Evolutionary conservation across 805 yeast species (phyloP), one percentile per base, ranked within the genome.

Genomic region (Metschnikowia shivogae): DNA sequence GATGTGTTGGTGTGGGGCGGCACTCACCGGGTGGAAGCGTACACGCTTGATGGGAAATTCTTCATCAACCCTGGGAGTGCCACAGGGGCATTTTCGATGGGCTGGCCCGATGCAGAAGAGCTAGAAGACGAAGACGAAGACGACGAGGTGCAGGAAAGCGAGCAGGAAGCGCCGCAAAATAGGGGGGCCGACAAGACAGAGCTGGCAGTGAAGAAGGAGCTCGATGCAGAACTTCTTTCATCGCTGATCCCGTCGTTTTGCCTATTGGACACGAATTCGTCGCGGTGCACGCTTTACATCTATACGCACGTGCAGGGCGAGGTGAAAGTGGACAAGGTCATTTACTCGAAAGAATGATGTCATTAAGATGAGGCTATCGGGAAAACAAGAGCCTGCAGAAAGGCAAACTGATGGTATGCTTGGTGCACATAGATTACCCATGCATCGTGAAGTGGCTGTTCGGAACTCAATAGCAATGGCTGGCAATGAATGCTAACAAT

Each of bases 31-130:
- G 95, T 89, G 4, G 98, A 92, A 60, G 97, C 97, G 0, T 92
- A 89, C 59, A 86, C 93, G 8, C 68, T 90, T 46, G 98, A 89
- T 53, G 95, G 95, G 19, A 88, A 87, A 64, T 88, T 90, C 62
- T 93, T 93, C 59, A 77, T 93, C n/a, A 92, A 88, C 62, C 98
- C 99, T 0, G 99, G 99, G 0, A 85, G 95, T 60, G 95, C 95
- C 34, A 90, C 97, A 0, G 99, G 99, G 22, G 97, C 97, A 0
- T 80, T 77, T 53, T 76, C 77, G 35, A 76, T 86, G 28, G 67
- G 63, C 40, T 84, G 82, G 57, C 80, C 82, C 67, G 82, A 82
- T 46, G 73, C 70, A 6, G 75, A 72, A 2, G 80, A 76, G 14
- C 65, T 59, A 1, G 82, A 76, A 3, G 73, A 74, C 3, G 68